Conservation (phyloP, 805 yeast species). For the Saturnispora besseyi region DNA sequence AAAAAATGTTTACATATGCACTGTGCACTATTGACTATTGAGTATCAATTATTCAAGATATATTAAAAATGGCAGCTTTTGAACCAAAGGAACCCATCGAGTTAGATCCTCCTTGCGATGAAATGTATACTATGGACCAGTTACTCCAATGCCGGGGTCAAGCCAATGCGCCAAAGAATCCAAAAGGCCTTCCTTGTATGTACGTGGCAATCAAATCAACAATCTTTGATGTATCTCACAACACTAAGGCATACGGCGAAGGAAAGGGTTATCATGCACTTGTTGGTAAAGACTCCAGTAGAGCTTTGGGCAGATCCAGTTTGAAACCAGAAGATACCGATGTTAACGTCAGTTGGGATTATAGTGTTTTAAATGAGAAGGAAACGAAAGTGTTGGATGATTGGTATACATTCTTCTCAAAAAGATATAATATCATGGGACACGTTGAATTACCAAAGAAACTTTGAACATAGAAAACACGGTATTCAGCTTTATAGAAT, state of each 20-base stretch:
- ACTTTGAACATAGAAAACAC: background rate
- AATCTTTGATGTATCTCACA: conserved; percentile 69
- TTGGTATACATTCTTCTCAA: conserved; percentile 60
- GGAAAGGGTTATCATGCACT: conserved; percentile 64
- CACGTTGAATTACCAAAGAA: conserved; percentile 23
- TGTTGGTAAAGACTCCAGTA: conserved; percentile 69
- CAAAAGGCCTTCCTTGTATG: conserved; percentile 24
- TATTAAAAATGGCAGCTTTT: conserved; percentile 3
- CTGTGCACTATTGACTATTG: too few species aligned
- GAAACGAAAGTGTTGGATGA: conserved; percentile 58
- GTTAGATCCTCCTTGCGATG: conserved; percentile 43
- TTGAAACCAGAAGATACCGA: conserved; percentile 45
- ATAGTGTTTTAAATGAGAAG: conserved; percentile 44
- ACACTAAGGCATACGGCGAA: conserved; percentile 62
- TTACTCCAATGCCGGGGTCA: conserved; percentile 18
- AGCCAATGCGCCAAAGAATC: conserved; percentile 16
- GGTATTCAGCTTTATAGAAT: background rate
- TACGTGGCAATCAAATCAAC: conserved; percentile 71
- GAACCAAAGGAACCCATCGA: conserved; percentile 44
- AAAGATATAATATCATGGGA: conserved; percentile 42
- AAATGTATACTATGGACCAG: conserved; percentile 27
- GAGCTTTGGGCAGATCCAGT: conserved; percentile 67
- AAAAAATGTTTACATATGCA: too few species aligned
- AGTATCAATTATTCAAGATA: too few species aligned
- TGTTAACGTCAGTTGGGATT: conserved; percentile 36